Evolutionary conservation across 441 rosid genomes (phyloP).

Genomic region (Macaranga tanarius): DNA sequence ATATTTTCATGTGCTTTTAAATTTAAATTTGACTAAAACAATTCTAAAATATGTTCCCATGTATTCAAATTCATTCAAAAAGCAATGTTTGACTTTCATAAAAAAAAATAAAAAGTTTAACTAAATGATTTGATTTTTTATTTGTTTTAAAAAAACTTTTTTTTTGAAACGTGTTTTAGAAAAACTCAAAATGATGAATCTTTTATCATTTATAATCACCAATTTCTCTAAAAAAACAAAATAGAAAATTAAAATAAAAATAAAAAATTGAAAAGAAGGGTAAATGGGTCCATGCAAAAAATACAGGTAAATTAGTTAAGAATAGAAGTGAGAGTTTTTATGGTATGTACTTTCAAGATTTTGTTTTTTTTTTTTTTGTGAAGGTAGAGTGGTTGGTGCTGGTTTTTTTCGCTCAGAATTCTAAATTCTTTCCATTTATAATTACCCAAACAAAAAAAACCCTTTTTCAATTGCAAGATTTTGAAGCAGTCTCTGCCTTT

Average conservation of each 20-base stretch:
- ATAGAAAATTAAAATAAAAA: too few relatives aligned
- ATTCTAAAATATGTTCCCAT: too few relatives aligned
- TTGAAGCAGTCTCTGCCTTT: slow-evolving; percentile 25
- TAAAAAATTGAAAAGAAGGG: not conserved
- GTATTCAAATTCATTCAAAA: not conserved
- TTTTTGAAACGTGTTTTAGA: too few relatives aligned
- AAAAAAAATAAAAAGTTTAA: not conserved
- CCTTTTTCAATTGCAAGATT: not conserved
- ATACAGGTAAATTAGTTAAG: slow-evolving; percentile 21
- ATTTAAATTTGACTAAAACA: too few relatives aligned
- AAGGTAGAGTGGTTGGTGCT: not conserved
- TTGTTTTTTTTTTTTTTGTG: not conserved
- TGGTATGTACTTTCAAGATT: not conserved
- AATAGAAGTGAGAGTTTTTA: not conserved
- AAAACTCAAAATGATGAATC: too few relatives aligned
- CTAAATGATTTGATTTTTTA: not conserved
- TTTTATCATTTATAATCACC: too few relatives aligned
- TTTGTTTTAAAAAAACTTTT: too few relatives aligned
- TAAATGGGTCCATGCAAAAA: not conserved
- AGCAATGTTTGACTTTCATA: not conserved
- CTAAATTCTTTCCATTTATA: not conserved
- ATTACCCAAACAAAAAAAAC: too few relatives aligned
- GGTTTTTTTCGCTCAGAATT: slow-evolving; percentile 7
- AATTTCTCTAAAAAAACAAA: not conserved
- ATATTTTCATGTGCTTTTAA: too few relatives aligned